phyloP scores from a whole-genome alignment of 2,329 filamentous ascomycete species.

The Ceratocystis huliohia region DNA sequence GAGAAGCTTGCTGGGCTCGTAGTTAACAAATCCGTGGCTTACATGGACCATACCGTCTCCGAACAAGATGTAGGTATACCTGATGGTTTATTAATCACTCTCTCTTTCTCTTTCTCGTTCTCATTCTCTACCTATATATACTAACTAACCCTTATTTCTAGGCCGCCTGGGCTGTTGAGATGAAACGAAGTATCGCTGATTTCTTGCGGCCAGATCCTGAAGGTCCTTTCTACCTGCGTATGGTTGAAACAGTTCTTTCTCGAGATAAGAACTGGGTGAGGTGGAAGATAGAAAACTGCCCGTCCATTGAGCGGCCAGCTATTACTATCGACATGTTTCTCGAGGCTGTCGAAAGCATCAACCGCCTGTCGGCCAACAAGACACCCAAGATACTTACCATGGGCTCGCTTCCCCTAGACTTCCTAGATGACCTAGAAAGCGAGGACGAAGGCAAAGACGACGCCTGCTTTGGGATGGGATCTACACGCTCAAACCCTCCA shows the following conservation, averaged over 20 bases:
- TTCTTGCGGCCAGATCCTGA: constrained; percentile 72
- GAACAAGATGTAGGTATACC: constrained; percentile 62
- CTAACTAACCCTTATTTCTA: constrained; percentile 21
- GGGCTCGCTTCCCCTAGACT: constrained; percentile 63
- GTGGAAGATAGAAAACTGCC: constrained; percentile 94
- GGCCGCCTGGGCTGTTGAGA: constrained; percentile 73
- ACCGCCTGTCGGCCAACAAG: constrained; percentile 56
- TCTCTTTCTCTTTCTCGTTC: not conserved
- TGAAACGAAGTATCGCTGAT: constrained; percentile 63
- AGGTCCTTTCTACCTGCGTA: constrained; percentile 86
- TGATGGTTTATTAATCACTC: not conserved
- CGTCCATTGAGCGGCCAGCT: constrained; percentile 65
- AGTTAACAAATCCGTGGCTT: constrained; percentile 79
- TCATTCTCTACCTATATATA: not conserved
- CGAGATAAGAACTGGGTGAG: constrained; percentile 98
- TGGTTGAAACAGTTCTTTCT: constrained; percentile 91
- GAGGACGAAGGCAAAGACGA: constrained; percentile 37
- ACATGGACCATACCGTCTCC: constrained; percentile 57
- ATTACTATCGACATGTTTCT: constrained; percentile 57
- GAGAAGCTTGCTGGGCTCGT: constrained; percentile 56
- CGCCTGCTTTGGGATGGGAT: not conserved
- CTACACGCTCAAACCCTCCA: not conserved
- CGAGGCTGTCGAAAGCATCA: constrained; percentile 52
- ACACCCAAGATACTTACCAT: constrained; percentile 55
- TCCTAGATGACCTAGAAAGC: constrained; percentile 47